Evolutionary conservation across 2,329 filamentous ascomycete species (phyloP).

Genomic region (Fusarium udum): DNA sequence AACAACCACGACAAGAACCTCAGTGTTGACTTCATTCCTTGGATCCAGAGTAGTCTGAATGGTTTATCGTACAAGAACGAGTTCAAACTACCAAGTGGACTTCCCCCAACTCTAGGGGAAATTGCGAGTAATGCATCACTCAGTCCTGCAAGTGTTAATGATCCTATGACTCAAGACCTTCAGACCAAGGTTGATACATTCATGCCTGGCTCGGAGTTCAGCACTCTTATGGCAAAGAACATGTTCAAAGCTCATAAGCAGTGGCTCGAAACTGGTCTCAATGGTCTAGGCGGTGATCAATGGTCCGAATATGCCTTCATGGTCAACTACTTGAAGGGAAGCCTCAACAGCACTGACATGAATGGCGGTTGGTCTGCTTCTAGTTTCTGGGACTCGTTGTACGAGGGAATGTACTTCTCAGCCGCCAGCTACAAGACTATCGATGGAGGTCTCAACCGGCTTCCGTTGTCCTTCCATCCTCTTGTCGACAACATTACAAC

Average conservation of each 20-base stretch:
- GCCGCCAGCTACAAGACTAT: conserved; percentile 7
- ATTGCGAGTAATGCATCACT: neutral
- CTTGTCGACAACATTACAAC: neutral
- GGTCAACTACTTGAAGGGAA: conserved; percentile 13
- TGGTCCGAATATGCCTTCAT: conserved; percentile 9
- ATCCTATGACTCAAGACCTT: neutral
- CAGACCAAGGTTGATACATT: neutral
- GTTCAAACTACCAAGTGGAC: neutral
- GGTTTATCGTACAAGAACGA: conserved; percentile 7
- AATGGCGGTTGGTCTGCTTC: neutral
- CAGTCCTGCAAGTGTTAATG: accelerated
- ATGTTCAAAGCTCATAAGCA: conserved; percentile 19
- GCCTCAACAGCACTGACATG: conserved; percentile 5
- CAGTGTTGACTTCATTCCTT: conserved; percentile 9
- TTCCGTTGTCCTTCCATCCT: neutral
- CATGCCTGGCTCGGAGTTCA: neutral
- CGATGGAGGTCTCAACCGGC: neutral
- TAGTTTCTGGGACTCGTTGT: neutral
- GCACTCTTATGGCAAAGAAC: conserved; percentile 14
- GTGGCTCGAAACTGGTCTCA: conserved; percentile 6
- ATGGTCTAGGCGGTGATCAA: conserved; percentile 1
- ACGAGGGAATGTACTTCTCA: neutral
- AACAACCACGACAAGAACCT: conserved; percentile 6
- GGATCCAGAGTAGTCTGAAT: neutral
- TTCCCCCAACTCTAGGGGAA: neutral